Conservation (phyloP, 345 rosid species). For the Citrus australasica region DNA sequence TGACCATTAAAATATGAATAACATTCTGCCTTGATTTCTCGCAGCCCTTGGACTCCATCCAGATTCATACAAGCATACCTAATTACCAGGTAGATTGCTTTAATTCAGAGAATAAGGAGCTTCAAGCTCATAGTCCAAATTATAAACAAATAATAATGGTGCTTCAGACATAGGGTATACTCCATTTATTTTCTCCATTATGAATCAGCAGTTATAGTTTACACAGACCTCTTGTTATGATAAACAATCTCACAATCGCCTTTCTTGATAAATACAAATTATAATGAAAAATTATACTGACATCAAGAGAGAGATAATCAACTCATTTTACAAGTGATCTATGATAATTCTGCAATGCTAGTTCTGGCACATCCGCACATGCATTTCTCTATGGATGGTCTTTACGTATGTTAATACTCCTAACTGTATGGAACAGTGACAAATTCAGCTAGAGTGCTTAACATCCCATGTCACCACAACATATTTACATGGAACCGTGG, state of each 20-base stretch:
- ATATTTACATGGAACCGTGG: background rate
- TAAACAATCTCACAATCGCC: background rate
- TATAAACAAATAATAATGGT: background rate
- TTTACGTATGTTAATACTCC: background rate
- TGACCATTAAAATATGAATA: conserved; percentile 82
- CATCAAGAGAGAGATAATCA: background rate
- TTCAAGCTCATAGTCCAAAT: conserved; percentile 1
- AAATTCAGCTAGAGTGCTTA: background rate
- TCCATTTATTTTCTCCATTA: background rate
- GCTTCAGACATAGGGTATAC: background rate
- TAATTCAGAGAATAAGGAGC: conserved; percentile 10
- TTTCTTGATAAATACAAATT: background rate
- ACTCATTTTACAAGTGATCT: background rate
- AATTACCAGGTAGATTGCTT: conserved; percentile 15
- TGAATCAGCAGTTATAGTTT: background rate
- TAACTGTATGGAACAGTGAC: background rate
- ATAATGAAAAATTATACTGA: background rate
- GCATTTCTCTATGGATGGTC: background rate
- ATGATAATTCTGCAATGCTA: background rate
- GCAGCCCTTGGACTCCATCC: conserved; percentile 56
- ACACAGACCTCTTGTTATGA: background rate
- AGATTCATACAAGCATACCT: conserved; percentile 65
- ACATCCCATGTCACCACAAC: background rate
- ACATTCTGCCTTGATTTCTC: conserved; percentile 54
- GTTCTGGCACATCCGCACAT: background rate